These are phyloP conservation scores for Rutstroemia sp. DNA, from an alignment of 2,329 filamentous ascomycete genomes.

Conservation along the genomic window DNA sequence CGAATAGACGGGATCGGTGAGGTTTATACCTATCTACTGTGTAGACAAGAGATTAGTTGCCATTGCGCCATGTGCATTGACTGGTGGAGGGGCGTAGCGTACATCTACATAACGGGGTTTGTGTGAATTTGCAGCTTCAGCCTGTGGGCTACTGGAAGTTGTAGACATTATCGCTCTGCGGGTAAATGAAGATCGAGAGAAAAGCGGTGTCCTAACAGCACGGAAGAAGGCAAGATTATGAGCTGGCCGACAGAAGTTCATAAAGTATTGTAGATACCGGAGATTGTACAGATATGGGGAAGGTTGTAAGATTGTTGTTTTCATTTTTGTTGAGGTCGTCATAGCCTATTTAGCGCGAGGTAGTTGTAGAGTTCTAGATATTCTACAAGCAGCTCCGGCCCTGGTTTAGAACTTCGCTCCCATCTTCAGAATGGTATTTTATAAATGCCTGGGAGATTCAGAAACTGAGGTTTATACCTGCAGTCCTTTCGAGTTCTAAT, in stretches of 20 bases:
- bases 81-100: background rate
- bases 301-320: no score
- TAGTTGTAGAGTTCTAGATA: no score
- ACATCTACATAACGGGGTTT: constrained; percentile 11
- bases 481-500: no score
- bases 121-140: background rate
- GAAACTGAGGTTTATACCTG: no score
- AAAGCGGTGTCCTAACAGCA: background rate
- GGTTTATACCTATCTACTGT: constrained; percentile 79
- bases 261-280: background rate
- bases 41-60: constrained; percentile 1
- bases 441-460: no score
- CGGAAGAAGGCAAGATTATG: background rate
- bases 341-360: no score
- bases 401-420: no score
- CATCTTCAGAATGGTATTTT: no score
- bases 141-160: background rate
- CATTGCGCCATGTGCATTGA: background rate
- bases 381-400: no score
- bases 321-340: no score
- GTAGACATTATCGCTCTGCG: constrained; percentile 1
- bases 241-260: background rate
- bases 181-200: background rate
- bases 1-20: constrained; percentile 84
- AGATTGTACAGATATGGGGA: no score